Conservation (phyloP, 164 flowering plant species). For the Macadamia tetraphylla region DNA sequence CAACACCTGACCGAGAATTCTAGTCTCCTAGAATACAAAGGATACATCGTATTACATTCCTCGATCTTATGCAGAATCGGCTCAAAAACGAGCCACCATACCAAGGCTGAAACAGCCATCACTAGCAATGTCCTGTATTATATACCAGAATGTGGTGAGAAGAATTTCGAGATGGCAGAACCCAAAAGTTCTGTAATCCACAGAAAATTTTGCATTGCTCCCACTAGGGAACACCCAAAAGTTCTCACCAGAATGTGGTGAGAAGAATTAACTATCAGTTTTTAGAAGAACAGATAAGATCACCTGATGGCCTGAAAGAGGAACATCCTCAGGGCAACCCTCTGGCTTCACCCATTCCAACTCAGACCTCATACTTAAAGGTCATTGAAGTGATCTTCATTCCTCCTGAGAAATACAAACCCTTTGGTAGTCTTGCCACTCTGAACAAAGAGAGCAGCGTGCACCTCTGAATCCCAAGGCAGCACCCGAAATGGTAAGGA, state of each 20-base stretch:
- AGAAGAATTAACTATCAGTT: too few species aligned
- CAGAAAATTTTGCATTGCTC: slow-evolving; percentile 26
- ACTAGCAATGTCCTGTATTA: slow-evolving; percentile 79
- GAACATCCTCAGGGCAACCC: slow-evolving; percentile 78
- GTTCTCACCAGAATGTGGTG: too few species aligned
- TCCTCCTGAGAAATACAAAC: slow-evolving; percentile 89
- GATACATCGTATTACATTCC: slow-evolving; percentile 89
- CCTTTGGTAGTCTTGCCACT: slow-evolving; percentile 63
- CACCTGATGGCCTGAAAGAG: slow-evolving; percentile 93
- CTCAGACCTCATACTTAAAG: slow-evolving; percentile 53
- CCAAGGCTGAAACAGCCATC: slow-evolving; percentile 98
- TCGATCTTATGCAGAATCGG: slow-evolving; percentile 44
- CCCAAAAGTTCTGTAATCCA: slow-evolving; percentile 52
- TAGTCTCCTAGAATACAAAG: slow-evolving; percentile 96
- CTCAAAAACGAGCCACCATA: slow-evolving; percentile 80
- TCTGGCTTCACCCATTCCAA: slow-evolving; percentile 87
- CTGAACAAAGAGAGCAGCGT: slow-evolving; percentile 85
- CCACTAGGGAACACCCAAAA: slow-evolving; percentile 51
- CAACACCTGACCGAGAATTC: slow-evolving; percentile 83
- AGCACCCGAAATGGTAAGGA: slow-evolving; percentile 82
- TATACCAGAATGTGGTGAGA: not conserved
- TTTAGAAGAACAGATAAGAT: not conserved
- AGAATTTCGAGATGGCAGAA: slow-evolving; percentile 33
- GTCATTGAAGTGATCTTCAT: slow-evolving; percentile 66
- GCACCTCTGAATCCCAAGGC: slow-evolving; percentile 81